phyloP scores from a whole-genome alignment of 192 early-diverging fungal genomes.

The Rhizophagus prolifer region DNA sequence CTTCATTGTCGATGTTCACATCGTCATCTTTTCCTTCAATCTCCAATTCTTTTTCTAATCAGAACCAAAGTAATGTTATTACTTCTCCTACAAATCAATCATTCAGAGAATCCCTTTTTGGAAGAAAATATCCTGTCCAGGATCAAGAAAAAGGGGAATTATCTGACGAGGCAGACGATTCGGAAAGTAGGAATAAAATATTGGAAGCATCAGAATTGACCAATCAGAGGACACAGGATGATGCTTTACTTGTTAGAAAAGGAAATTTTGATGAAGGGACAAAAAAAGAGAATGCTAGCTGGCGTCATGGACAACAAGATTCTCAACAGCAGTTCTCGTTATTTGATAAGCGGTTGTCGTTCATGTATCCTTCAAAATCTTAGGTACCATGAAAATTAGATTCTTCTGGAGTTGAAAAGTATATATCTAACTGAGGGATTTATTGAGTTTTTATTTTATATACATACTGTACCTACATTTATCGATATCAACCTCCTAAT shows the following conservation, averaged over 20 bases:
- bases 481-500: too few species aligned
- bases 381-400: background rate
- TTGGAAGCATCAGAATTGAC: background rate
- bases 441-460: too few species aligned
- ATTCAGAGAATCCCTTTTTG: slow-evolving; percentile 12
- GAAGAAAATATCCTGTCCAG: background rate
- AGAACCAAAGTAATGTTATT: background rate
- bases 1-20: background rate
- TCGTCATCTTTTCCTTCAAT: slow-evolving; percentile 18
- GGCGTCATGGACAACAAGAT: background rate
- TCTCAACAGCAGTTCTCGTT: slow-evolving; percentile 13
- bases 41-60: background rate
- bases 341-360: slow-evolving; percentile 16
- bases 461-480: too few species aligned
- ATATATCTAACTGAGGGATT: too few species aligned
- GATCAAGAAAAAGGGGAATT: slow-evolving; percentile 30
- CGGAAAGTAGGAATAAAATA: background rate
- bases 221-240: background rate
- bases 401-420: too few species aligned
- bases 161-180: background rate
- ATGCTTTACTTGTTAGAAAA: background rate
- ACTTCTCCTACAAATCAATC: background rate
- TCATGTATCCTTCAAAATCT: slow-evolving; percentile 1
- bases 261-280: background rate
- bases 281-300: background rate